Evolutionary conservation across 1,284 basidiomycete species (phyloP).

Genomic region (Ustilago trichophora): DNA sequence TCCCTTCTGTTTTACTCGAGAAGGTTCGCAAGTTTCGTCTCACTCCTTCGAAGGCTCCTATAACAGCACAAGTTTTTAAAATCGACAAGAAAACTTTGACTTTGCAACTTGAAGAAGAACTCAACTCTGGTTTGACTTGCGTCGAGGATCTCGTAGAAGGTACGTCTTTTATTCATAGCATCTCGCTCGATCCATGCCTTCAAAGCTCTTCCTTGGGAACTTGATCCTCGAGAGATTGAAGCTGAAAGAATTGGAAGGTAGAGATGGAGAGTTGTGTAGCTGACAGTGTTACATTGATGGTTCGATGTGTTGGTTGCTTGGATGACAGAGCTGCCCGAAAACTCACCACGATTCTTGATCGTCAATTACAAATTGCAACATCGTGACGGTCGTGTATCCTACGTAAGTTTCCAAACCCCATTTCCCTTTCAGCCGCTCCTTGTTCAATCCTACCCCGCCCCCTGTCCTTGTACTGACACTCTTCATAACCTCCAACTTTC

Average conservation of each 20-base stretch:
- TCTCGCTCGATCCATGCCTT: too few species aligned
- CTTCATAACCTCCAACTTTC: too few species aligned
- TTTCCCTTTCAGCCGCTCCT: background rate
- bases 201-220: too few species aligned
- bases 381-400: conserved; percentile 83
- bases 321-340: conserved; percentile 82
- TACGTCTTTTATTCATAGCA: too few species aligned
- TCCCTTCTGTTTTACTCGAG: conserved; percentile 40
- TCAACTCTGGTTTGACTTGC: conserved; percentile 18
- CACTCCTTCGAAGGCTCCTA: conserved; percentile 26
- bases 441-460: too few species aligned
- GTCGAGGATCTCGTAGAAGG: conserved; percentile 60
- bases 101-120: conserved; percentile 58
- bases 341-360: conserved; percentile 85
- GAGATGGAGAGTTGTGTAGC: background rate
- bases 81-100: conserved; percentile 59
- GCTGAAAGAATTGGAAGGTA: too few species aligned
- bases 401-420: conserved; percentile 62
- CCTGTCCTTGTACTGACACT: too few species aligned
- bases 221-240: too few species aligned
- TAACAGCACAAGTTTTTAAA: conserved; percentile 56
- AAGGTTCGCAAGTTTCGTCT: conserved; percentile 54
- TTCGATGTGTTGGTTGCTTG: background rate
- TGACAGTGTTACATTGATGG: too few species aligned
- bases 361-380: conserved; percentile 84